These are phyloP conservation scores for Blepharisma stoltei DNA, from an alignment of 73 alveolate genomes.

Conservation along the genomic window DNA sequence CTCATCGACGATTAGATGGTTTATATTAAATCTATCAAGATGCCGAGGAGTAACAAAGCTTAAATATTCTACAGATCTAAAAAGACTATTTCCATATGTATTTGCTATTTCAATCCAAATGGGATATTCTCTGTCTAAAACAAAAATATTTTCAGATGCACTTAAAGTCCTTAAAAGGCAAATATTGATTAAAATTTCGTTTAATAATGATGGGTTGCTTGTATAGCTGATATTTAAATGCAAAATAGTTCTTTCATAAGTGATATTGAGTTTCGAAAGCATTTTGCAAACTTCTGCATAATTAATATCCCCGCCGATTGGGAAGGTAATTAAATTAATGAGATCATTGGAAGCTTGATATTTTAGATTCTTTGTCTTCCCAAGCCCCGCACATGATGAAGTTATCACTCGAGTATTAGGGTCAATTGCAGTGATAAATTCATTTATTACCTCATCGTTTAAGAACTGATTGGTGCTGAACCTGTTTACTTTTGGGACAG, in stretches of 20 bases:
- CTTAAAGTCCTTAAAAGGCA: not conserved
- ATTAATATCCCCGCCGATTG: too few species aligned
- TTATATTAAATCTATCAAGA: not conserved
- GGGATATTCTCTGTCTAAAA: not conserved
- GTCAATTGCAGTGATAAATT: not conserved
- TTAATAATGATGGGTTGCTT: not conserved
- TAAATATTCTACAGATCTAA: not conserved
- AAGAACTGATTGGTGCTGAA: not conserved
- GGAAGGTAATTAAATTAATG: not conserved
- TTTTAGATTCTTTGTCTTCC: not conserved
- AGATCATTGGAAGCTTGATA: not conserved
- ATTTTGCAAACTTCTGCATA: too few species aligned
- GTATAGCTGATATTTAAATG: not conserved
- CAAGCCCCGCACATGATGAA: conserved; percentile 9
- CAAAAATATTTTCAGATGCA: not conserved
- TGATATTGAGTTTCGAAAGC: too few species aligned
- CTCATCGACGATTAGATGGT: too few species aligned
- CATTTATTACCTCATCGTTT: not conserved
- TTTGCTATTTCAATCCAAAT: conserved; percentile 13
- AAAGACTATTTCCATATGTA: not conserved
- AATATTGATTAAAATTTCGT: conserved; percentile 7
- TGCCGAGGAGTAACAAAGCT: not conserved
- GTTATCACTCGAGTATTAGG: not conserved
- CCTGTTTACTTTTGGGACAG: not conserved
- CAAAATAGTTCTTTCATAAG: not conserved